Conservation (phyloP, 2,329 filamentous ascomycete species). For the Zymoseptoria brevis region DNA sequence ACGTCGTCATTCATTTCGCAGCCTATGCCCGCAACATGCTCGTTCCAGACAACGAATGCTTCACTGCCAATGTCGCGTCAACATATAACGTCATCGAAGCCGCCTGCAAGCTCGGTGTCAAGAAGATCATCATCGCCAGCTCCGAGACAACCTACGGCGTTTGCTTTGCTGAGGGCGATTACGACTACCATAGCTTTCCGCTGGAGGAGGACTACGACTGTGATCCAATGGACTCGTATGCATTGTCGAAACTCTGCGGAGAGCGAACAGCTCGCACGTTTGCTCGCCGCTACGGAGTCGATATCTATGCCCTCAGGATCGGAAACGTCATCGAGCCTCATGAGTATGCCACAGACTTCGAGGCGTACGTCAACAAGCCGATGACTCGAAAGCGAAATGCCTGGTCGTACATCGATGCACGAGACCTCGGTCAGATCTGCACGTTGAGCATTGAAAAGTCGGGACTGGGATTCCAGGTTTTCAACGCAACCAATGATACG, state of each 20-base stretch:
- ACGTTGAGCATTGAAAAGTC: slow-evolving; percentile 45
- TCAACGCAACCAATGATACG: slow-evolving; percentile 56
- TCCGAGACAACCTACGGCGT: slow-evolving; percentile 55
- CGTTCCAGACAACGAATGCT: slow-evolving; percentile 54
- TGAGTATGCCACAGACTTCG: slow-evolving; percentile 50
- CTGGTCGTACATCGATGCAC: slow-evolving; percentile 56
- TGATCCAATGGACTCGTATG: slow-evolving; percentile 56
- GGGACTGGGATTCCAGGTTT: slow-evolving; percentile 54
- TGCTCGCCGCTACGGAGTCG: slow-evolving; percentile 46
- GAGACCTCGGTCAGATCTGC: slow-evolving; percentile 56
- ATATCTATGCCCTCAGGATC: slow-evolving; percentile 55
- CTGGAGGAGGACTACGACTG: slow-evolving; percentile 52
- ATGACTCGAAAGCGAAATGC: slow-evolving; percentile 48
- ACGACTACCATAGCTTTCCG: slow-evolving; percentile 51
- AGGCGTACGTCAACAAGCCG: slow-evolving; percentile 44
- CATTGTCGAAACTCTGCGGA: slow-evolving; percentile 52
- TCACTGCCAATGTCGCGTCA: slow-evolving; percentile 46
- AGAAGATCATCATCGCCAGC: slow-evolving; percentile 54
- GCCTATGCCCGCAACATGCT: slow-evolving; percentile 54
- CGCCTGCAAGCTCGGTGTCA: slow-evolving; percentile 53
- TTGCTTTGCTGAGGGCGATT: slow-evolving; percentile 52
- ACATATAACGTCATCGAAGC: slow-evolving; percentile 56
- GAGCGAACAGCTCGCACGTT: slow-evolving; percentile 52
- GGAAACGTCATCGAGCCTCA: slow-evolving; percentile 56
- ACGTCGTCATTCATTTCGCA: slow-evolving; percentile 56